Evolutionary conservation across 1,139 yeast species (phyloP).

Genomic region (Yamadazyma membranifaciens): DNA sequence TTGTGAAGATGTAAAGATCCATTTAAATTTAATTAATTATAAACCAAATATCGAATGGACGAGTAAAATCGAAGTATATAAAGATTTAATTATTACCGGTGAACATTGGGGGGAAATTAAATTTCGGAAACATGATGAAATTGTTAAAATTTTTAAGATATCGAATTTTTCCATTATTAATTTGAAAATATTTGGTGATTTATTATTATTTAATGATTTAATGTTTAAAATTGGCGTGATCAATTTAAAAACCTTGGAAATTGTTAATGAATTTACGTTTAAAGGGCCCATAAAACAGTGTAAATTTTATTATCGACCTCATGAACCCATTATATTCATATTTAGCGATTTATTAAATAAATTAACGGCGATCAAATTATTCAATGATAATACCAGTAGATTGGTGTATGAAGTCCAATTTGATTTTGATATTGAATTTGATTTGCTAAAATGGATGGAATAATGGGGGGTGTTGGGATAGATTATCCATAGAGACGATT

Average conservation of each 20-base stretch:
- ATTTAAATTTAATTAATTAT: neutral
- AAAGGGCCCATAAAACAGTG: constrained; percentile 8
- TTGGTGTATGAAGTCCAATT: constrained; percentile 3
- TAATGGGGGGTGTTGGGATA: too few relatives aligned
- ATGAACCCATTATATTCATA: constrained; percentile 4
- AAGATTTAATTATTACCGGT: constrained; percentile 27
- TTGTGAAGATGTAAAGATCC: neutral
- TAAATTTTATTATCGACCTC: neutral
- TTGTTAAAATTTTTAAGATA: constrained; percentile 18
- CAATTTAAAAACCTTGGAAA: constrained; percentile 19
- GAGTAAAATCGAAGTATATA: constrained; percentile 9
- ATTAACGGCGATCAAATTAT: constrained; percentile 1
- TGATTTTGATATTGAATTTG: constrained; percentile 6
- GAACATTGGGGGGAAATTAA: constrained; percentile 34
- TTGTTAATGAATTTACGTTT: constrained; percentile 19
- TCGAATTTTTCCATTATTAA: constrained; percentile 30
- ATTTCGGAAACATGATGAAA: constrained; percentile 17
- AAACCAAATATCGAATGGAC: constrained; percentile 10
- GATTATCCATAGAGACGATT: too few relatives aligned
- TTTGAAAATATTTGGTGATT: constrained; percentile 20
- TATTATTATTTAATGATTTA: constrained; percentile 28
- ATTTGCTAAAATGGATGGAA: constrained; percentile 1
- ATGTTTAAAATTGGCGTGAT: constrained; percentile 34
- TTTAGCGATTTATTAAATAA: constrained; percentile 3
- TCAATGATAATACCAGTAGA: neutral